A percentile compares a stretch with the other conserved stretches of the same genome.
Evolutionary conservation across 2,329 filamentous ascomycete genomes (phyloP).

Genomic region (Kalaharituber pfeilii): DNA sequence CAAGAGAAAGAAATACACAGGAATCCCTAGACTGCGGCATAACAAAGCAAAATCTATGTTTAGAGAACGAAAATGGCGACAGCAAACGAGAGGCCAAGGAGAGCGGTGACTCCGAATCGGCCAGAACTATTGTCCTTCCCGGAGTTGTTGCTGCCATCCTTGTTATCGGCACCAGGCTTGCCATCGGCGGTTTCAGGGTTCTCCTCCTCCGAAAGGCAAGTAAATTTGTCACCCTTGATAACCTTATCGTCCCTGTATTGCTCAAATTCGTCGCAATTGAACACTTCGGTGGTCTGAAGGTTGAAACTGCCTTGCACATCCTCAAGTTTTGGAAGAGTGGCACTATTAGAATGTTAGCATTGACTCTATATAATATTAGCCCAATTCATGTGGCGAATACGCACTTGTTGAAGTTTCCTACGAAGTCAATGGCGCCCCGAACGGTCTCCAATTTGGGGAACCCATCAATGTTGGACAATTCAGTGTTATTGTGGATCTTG

Average conservation of each 20-base stretch:
- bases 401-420: constrained; percentile 69
- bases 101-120: constrained; percentile 16
- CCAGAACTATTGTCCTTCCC: constrained; percentile 14
- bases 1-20: constrained; percentile 4
- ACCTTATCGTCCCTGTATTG: constrained; percentile 28
- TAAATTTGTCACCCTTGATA: constrained; percentile 33
- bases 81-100: constrained; percentile 11
- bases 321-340: constrained; percentile 48
- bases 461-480: constrained; percentile 44
- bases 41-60: constrained; percentile 8
- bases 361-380: constrained; percentile 19
- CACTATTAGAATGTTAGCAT: constrained; percentile 35
- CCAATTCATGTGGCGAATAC: constrained; percentile 27
- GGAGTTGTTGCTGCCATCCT: constrained; percentile 19
- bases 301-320: constrained; percentile 57
- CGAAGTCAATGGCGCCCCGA: constrained; percentile 65
- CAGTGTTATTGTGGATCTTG: constrained; percentile 79
- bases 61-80: constrained; percentile 18
- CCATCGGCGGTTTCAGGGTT: constrained; percentile 23
- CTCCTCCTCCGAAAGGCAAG: constrained; percentile 38
- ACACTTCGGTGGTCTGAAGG: constrained; percentile 47
- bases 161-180: constrained; percentile 20
- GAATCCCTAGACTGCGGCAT: not conserved
- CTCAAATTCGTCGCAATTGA: constrained; percentile 40
- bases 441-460: constrained; percentile 54